Percentiles rank a stretch among this genome's conserved stretches.
phyloP scores from a whole-genome alignment of 75 land plant genomes.

The Cryptomeria japonica region DNA sequence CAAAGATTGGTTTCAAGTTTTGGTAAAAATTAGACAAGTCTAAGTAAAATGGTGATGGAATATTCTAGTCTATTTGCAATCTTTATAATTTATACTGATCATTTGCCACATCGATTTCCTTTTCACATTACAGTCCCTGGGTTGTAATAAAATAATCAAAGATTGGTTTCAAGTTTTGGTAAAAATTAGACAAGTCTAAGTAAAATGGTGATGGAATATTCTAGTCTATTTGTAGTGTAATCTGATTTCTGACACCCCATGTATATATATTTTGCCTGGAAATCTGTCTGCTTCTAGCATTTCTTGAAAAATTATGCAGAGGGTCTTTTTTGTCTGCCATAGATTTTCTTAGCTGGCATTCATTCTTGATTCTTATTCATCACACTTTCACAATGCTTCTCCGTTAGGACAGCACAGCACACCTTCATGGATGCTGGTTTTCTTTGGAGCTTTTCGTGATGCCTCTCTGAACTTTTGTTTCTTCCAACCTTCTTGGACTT shows the following conservation, averaged over 20 bases:
- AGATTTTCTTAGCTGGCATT: background rate
- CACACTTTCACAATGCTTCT: too few relatives aligned
- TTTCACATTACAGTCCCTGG: background rate
- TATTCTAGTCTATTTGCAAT: background rate
- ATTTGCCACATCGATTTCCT: background rate
- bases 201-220: background rate
- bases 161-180: background rate
- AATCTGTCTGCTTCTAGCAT: background rate
- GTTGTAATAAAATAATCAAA: background rate
- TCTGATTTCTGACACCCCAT: background rate
- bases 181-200: background rate
- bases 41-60: background rate
- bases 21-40: background rate
- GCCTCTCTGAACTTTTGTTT: too few relatives aligned
- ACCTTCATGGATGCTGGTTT: too few relatives aligned
- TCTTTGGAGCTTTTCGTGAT: too few relatives aligned
- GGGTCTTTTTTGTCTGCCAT: background rate
- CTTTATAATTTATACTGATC: background rate
- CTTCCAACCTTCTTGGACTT: background rate
- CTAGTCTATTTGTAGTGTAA: background rate
- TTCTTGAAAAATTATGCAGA: background rate
- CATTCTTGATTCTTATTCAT: too few relatives aligned
- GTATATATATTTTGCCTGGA: background rate
- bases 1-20: background rate
- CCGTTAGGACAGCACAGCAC: too few relatives aligned